Conservation (phyloP, 257 asterid genomes). For the Lithospermum erythrorhizon region DNA sequence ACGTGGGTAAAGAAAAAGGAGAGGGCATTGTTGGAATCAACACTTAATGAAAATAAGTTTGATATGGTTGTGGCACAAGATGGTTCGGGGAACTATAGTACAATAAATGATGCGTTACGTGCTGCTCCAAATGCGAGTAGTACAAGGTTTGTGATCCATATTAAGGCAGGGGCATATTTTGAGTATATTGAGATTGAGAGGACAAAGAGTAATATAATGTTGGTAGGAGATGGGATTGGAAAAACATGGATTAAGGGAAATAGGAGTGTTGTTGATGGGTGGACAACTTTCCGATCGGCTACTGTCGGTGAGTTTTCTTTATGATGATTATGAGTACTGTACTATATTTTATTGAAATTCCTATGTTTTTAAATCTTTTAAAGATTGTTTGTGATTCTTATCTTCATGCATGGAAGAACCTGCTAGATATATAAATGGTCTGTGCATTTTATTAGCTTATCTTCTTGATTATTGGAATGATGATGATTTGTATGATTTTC, state of each 20-base stretch:
- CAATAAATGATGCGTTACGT: constrained; percentile 47
- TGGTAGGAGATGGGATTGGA: constrained; percentile 91
- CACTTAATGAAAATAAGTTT: constrained; percentile 23
- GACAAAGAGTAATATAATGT: constrained; percentile 41
- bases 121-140: constrained; percentile 72
- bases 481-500: neutral
- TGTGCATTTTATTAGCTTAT: neutral
- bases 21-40: constrained; percentile 46
- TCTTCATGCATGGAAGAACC: neutral
- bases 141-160: constrained; percentile 67
- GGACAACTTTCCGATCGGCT: constrained; percentile 93
- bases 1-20: constrained; percentile 54
- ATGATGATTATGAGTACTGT: no score
- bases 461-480: neutral
- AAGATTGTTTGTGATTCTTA: neutral
- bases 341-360: no score
- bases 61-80: constrained; percentile 65
- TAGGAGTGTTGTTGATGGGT: constrained; percentile 74
- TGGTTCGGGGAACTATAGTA: constrained; percentile 75
- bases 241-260: constrained; percentile 76
- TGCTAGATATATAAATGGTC: no score
- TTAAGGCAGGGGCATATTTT: constrained; percentile 76
- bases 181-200: constrained; percentile 66
- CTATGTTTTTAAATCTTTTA: no score
- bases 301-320: constrained; percentile 56